A percentile compares a stretch with the other conserved stretches of the same genome.
Evolutionary conservation across 2,329 filamentous ascomycete genomes (phyloP).

Genomic region (Fusarium odoratissimum): DNA sequence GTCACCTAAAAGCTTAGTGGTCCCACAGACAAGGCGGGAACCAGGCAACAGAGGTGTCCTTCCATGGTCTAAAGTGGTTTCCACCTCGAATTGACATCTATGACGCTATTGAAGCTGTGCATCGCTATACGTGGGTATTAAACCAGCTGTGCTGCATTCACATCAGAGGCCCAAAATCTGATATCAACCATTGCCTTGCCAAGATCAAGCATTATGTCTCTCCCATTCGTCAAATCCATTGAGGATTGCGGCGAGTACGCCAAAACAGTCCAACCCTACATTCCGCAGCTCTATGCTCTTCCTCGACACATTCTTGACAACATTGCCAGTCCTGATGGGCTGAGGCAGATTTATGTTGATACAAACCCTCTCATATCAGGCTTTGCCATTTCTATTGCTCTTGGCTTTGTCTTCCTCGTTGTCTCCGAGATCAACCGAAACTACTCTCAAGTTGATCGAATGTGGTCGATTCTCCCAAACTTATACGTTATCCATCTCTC

Average conservation of each 20-base stretch:
- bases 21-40: conserved; percentile 3
- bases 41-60: conserved; percentile 21
- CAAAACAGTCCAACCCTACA: conserved; percentile 79
- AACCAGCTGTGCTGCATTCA: conserved; percentile 4
- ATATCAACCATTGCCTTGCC: conserved; percentile 18
- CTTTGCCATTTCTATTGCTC: conserved; percentile 75
- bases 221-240: conserved; percentile 77
- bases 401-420: conserved; percentile 79
- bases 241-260: conserved; percentile 81
- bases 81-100: conserved; percentile 22
- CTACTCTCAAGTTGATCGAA: conserved; percentile 94
- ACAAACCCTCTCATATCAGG: conserved; percentile 89
- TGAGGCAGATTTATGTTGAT: conserved; percentile 79
- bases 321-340: conserved; percentile 67
- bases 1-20: conserved; percentile 12
- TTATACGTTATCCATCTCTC: conserved; percentile 88
- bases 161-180: not conserved
- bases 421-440: conserved; percentile 89
- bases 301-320: conserved; percentile 72
- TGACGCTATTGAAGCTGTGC: conserved; percentile 27
- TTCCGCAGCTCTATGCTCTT: conserved; percentile 76
- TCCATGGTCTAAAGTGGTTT: not conserved
- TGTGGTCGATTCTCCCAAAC: conserved; percentile 91
- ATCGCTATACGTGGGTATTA: conserved; percentile 9
- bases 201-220: conserved; percentile 64